A percentile compares a stretch with the other conserved stretches of the same genome.
These are phyloP conservation scores for Scleroderma citrinum DNA, from an alignment of 768 basidiomycete genomes.

Conservation along the genomic window DNA sequence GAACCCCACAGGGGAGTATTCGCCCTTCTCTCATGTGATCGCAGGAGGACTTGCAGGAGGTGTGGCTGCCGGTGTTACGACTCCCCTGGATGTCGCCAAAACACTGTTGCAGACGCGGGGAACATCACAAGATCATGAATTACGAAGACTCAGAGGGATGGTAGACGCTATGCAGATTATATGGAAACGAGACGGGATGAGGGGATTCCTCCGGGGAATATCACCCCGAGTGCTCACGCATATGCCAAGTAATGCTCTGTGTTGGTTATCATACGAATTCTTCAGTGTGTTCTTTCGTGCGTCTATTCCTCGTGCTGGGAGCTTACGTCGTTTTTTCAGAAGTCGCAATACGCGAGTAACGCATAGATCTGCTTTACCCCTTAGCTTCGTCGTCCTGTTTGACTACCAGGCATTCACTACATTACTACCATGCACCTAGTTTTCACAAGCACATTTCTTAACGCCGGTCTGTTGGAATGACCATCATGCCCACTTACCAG, in stretches of 20 bases:
- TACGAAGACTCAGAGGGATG: conserved; percentile 81
- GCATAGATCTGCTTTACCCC: not conserved
- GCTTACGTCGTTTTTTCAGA: conserved; percentile 35
- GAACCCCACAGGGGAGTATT: conserved; percentile 85
- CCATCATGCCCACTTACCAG: no score
- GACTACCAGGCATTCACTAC: conserved; percentile 11
- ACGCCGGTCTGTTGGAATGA: not conserved
- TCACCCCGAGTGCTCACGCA: conserved; percentile 89
- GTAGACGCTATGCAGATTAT: conserved; percentile 84
- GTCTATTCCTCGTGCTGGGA: not conserved
- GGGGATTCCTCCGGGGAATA: conserved; percentile 82
- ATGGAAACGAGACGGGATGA: conserved; percentile 76
- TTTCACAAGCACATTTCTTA: not conserved
- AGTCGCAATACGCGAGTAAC: conserved; percentile 52
- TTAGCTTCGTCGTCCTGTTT: not conserved
- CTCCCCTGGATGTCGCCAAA: conserved; percentile 96
- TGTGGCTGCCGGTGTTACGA: conserved; percentile 92
- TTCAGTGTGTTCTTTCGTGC: conserved; percentile 75
- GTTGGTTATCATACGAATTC: conserved; percentile 97
- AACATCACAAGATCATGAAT: conserved; percentile 77
- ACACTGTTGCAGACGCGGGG: conserved; percentile 95
- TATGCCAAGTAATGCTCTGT: conserved; percentile 95
- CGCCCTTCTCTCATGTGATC: conserved; percentile 86
- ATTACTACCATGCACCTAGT: conserved; percentile 9
- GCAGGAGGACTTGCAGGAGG: conserved; percentile 92